These are phyloP conservation scores for Aureobasidium sp. DNA, from an alignment of 2,329 filamentous ascomycete genomes.

Conservation along the genomic window DNA sequence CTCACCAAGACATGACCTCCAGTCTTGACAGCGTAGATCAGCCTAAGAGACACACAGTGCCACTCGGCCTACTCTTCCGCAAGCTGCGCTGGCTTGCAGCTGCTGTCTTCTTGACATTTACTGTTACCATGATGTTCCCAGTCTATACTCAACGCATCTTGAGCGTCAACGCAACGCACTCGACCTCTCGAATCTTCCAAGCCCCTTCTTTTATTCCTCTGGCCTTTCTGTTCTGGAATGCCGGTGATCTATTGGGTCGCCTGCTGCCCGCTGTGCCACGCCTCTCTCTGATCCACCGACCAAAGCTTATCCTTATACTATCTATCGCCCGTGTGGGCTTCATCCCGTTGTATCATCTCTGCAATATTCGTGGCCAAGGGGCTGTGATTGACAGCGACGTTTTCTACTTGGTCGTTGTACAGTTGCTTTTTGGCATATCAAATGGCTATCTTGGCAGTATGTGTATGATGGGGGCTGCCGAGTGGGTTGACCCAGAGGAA, in stretches of 20 bases:
- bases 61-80: slow-evolving; percentile 58
- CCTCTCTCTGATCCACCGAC: slow-evolving; percentile 51
- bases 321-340: slow-evolving; percentile 59
- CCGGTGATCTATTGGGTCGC: slow-evolving; percentile 74
- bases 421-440: slow-evolving; percentile 72
- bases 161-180: slow-evolving; percentile 32
- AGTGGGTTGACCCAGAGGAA: slow-evolving; percentile 75
- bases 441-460: slow-evolving; percentile 82
- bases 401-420: slow-evolving; percentile 80
- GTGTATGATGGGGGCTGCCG: slow-evolving; percentile 83
- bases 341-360: slow-evolving; percentile 79
- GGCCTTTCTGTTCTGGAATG: slow-evolving; percentile 87
- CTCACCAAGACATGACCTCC: slow-evolving; percentile 9
- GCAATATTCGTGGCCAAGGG: slow-evolving; percentile 73
- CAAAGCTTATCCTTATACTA: slow-evolving; percentile 58
- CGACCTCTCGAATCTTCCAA: slow-evolving; percentile 53
- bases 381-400: slow-evolving; percentile 69
- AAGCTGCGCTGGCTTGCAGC: slow-evolving; percentile 72
- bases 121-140: slow-evolving; percentile 87
- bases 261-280: slow-evolving; percentile 53
- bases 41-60: slow-evolving; percentile 42
- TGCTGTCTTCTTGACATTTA: slow-evolving; percentile 74
- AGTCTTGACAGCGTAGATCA: slow-evolving; percentile 10
- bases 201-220: slow-evolving; percentile 79
- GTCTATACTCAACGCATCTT: slow-evolving; percentile 63